Evolutionary conservation across 139 green algal species (phyloP).

Genomic region (Dunaliella primolecta): DNA sequence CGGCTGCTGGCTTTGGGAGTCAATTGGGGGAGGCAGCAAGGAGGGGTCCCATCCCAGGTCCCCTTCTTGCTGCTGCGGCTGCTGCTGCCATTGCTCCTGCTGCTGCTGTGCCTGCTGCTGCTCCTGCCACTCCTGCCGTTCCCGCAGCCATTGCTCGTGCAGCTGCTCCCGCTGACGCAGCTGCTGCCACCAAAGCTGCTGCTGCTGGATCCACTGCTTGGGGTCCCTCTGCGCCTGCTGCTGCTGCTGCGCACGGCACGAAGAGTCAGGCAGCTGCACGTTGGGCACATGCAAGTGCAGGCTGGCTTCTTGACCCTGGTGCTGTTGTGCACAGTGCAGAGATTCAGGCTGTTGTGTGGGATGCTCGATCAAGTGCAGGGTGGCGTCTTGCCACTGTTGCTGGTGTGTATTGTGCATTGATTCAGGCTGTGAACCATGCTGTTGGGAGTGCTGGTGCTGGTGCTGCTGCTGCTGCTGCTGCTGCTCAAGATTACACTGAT

Average conservation of each 20-base stretch:
- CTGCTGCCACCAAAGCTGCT: slow-evolving; percentile 14
- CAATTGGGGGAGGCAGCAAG: slow-evolving; percentile 8
- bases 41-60: not conserved
- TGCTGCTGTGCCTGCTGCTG: slow-evolving; percentile 24
- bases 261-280: not conserved
- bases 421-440: not conserved
- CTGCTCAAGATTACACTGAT: no score
- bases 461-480: no score
- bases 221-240: slow-evolving; percentile 9
- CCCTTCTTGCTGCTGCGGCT: not conserved
- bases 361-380: not conserved
- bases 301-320: no score
- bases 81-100: slow-evolving; percentile 9
- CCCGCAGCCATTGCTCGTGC: slow-evolving; percentile 17
- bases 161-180: not conserved
- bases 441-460: no score
- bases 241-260: not conserved
- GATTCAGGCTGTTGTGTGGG: not conserved
- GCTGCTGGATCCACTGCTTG: not conserved
- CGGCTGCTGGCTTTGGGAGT: not conserved
- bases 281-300: not conserved
- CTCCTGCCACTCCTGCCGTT: not conserved
- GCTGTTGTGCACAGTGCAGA: no score
- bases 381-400: not conserved
- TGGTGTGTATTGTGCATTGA: not conserved